Conservation (phyloP, 768 basidiomycete genomes). For the Clavulina sp. region DNA sequence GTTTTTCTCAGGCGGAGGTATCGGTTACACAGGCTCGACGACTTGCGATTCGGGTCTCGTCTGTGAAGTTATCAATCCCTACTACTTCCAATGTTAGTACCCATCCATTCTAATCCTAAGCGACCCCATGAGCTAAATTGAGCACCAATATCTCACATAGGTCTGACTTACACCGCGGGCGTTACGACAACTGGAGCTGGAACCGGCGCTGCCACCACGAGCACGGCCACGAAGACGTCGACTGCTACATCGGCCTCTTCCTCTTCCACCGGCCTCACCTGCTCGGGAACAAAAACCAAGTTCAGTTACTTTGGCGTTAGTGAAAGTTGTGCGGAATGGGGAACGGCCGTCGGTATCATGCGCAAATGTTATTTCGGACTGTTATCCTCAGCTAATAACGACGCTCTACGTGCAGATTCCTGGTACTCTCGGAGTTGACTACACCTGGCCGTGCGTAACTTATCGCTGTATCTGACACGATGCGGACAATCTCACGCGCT, state of each 20-base stretch:
- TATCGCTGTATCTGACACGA: no score
- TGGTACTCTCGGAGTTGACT: slow-evolving; percentile 29
- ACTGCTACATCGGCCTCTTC: slow-evolving; percentile 15
- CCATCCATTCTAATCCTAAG: no score
- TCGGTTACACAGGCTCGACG: slow-evolving; percentile 26
- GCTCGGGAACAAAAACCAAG: slow-evolving; percentile 31
- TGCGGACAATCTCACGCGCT: no score
- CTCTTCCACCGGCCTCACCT: slow-evolving; percentile 17
- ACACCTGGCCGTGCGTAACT: slow-evolving; percentile 41
- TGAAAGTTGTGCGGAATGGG: slow-evolving; percentile 46
- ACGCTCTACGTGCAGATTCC: no score
- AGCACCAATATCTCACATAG: no score
- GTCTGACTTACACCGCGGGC: slow-evolving; percentile 2
- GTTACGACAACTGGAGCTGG: background rate
- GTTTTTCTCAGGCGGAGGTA: background rate
- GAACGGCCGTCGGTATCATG: no score
- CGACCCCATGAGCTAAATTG: no score
- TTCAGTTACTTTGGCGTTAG: slow-evolving; percentile 49
- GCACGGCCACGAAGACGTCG: slow-evolving; percentile 16
- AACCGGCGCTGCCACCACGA: slow-evolving; percentile 3
- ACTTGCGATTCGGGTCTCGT: slow-evolving; percentile 28
- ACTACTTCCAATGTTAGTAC: slow-evolving; percentile 18
- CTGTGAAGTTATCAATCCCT: slow-evolving; percentile 27
- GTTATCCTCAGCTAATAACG: no score
- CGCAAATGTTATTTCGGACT: no score